Conservation (phyloP, 169 alveolate species). For the Neospora caninum region DNA sequence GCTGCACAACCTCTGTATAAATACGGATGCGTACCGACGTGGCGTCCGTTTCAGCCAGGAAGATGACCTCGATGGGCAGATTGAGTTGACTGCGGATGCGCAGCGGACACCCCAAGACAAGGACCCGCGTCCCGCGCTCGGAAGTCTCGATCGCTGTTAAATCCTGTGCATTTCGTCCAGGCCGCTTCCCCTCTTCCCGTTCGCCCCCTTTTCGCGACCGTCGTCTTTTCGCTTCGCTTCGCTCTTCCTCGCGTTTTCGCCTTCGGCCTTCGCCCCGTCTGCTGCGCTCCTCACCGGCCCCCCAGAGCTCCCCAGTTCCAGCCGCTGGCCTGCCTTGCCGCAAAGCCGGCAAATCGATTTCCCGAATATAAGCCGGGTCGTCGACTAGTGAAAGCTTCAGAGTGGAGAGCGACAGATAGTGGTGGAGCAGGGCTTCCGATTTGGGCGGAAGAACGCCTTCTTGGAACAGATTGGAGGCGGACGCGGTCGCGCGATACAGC, state of each 20-base stretch:
- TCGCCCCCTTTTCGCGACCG: not conserved
- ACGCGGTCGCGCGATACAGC: conserved; percentile 24
- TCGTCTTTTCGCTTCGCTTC: not conserved
- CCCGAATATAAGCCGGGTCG: not conserved
- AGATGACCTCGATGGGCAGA: conserved; percentile 49
- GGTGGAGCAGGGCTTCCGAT: conserved; percentile 31
- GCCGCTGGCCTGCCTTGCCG: conserved; percentile 25
- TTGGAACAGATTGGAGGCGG: not conserved
- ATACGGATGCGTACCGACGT: conserved; percentile 17
- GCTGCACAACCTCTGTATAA: too few species aligned
- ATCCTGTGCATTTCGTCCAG: not conserved
- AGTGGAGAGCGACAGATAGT: conserved; percentile 18
- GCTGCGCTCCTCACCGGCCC: not conserved
- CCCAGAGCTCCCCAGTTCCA: not conserved
- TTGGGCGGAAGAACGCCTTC: conserved; percentile 40
- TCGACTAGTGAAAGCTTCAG: not conserved
- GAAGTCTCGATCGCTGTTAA: conserved; percentile 1
- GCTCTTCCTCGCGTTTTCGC: not conserved
- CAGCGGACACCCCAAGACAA: conserved; percentile 47
- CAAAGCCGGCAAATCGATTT: not conserved
- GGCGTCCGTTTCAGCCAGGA: conserved; percentile 57
- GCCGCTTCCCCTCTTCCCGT: not conserved
- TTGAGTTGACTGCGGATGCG: conserved; percentile 35
- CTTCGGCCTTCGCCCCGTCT: not conserved
- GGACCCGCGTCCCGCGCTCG: conserved; percentile 20